These are phyloP conservation scores for Blastobotrys illinoisensis DNA, from an alignment of 1,139 yeast species.

Conservation along the genomic window DNA sequence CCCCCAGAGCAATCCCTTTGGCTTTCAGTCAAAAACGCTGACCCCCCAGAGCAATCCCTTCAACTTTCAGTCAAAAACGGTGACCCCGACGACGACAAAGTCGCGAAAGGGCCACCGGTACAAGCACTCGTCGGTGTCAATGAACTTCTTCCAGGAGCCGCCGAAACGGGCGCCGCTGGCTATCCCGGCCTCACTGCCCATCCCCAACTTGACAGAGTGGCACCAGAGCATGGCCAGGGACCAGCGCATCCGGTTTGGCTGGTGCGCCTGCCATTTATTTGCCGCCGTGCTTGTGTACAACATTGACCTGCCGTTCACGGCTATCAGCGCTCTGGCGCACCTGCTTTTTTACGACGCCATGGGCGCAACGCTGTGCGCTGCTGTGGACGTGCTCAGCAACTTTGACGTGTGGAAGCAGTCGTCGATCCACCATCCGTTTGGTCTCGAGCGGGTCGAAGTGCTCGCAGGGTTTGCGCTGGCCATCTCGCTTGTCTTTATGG, in stretches of 20 bases:
- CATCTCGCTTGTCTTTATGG: conserved; percentile 81
- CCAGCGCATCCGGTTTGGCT: conserved; percentile 54
- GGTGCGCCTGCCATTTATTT: conserved; percentile 63
- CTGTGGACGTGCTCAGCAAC: conserved; percentile 76
- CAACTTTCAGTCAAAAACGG: conserved; percentile 32
- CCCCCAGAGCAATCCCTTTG: conserved; percentile 29
- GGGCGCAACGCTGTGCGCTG: conserved; percentile 64
- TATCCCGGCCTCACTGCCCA: conserved; percentile 73
- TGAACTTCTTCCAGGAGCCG: conserved; percentile 94
- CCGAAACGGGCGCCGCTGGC: conserved; percentile 64
- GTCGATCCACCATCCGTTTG: conserved; percentile 86
- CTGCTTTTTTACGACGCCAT: conserved; percentile 80
- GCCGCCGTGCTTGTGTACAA: conserved; percentile 53
- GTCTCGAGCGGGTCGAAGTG: conserved; percentile 82
- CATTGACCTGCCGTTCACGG: conserved; percentile 48
- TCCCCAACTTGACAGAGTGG: conserved; percentile 68
- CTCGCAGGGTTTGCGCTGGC: conserved; percentile 83
- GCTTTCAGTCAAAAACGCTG: conserved; percentile 31
- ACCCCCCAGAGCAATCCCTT: conserved; percentile 29
- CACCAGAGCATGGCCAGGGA: conserved; percentile 45
- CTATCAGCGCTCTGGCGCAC: conserved; percentile 79
- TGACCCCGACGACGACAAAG: conserved; percentile 22
- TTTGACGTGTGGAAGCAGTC: conserved; percentile 88
- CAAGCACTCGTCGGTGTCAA: conserved; percentile 93
- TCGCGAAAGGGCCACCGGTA: conserved; percentile 93